These are phyloP conservation scores for Didymella pomorum DNA, from an alignment of 2,329 filamentous ascomycete species.

Conservation along the genomic window DNA sequence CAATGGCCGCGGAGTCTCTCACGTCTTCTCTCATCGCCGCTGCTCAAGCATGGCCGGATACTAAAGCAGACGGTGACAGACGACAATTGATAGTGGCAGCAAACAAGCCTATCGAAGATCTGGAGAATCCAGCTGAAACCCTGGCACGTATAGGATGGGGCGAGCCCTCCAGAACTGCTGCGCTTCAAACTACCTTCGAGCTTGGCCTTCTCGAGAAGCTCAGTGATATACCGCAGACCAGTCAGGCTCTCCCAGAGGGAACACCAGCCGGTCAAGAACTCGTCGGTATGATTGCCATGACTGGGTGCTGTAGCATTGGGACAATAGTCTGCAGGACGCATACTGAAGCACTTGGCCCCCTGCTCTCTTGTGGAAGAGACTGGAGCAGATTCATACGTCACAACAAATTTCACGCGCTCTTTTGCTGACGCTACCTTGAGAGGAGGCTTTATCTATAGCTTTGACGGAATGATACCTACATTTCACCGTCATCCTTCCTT, in stretches of 20 bases:
- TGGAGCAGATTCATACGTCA: not conserved
- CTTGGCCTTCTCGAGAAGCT: conserved; percentile 6
- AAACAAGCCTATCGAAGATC: not conserved
- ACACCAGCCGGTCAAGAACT: conserved; percentile 1
- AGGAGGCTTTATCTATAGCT: conserved; percentile 3
- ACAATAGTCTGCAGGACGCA: not conserved
- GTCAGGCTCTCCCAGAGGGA: not conserved
- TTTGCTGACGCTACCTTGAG: not conserved
- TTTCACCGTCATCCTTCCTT: conserved; percentile 1
- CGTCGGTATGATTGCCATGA: not conserved
- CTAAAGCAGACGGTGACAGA: not conserved
- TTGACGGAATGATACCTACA: conserved; percentile 9
- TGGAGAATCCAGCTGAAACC: conserved; percentile 3
- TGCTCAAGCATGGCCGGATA: conserved; percentile 1
- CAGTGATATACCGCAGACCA: not conserved
- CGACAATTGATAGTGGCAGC: conserved; percentile 8
- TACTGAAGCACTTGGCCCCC: conserved; percentile 3
- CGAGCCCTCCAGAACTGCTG: conserved; percentile 7
- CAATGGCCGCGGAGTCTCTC: not conserved
- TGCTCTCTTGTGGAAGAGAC: not conserved
- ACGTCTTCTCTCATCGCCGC: not conserved
- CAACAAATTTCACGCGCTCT: not conserved
- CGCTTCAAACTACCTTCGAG: conserved; percentile 4
- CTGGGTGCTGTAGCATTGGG: no score
- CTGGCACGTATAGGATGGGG: conserved; percentile 7